Base-by-base conservation (phyloP, 73 alveolate genomes). In the Tetrahymena malaccensis region DNA sequence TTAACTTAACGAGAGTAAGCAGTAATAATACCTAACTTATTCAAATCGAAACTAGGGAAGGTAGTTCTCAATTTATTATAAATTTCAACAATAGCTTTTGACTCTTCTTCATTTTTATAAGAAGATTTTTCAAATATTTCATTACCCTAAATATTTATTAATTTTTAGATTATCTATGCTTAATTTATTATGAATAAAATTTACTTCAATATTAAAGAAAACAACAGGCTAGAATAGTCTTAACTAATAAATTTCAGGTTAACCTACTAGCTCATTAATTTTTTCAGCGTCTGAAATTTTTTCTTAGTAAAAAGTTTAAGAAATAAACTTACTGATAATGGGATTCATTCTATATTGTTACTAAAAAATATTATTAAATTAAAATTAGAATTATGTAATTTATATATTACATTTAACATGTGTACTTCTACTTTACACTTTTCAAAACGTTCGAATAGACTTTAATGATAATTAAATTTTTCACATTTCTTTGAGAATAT, bases 371-470 rank as follows among this genome's bases (percentile, higher is more conserved):
- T 70, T 0, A 8, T 70, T 19, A 27, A 70, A 70, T 70, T 31
- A 15, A 22, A 4, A n/a, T 4, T 70, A 3, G 27, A 21, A 22
- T 9, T 70, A 0, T 12, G 37, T 0, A 9, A n/a, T 19, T 11
- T 25, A 27, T 70, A 70, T 8, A 27, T 70, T 70, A 70, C 89
- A 70, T 70, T 31, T n/a, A 70, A 70, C 38, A 96, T 22, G 44
- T 93, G 96, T n/a, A 96, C 96, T 38, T 43, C 94, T 35, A 94
- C 96, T 58, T 94, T 95, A 93, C 95, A 94, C 40, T 96, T 96
- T 95, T 95, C 94, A 31, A 97, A 43, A 43, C 98, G 94, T 56
- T 96, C 98, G 93, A 96, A 97, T 27, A 97, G 85, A 56, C 98
- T 96, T 43, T 95, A 93, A 85, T 94, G 95, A 93, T 97, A 97